These are phyloP conservation scores for Amylocystis lapponica DNA, from an alignment of 768 basidiomycete species.

Conservation along the genomic window DNA sequence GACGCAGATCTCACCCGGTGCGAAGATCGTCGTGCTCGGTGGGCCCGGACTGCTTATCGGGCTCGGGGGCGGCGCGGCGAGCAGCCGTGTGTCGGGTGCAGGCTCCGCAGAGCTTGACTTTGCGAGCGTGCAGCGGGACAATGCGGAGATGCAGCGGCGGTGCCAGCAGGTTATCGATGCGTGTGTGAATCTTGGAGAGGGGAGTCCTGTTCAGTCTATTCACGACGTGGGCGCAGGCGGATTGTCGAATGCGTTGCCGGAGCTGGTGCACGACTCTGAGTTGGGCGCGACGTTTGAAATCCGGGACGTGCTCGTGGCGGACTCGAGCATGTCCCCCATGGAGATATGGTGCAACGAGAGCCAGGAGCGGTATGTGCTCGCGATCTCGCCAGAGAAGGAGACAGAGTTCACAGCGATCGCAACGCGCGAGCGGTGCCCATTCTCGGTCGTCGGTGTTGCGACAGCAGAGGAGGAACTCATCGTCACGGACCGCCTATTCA, in stretches of 20 bases:
- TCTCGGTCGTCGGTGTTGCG: constrained; percentile 85
- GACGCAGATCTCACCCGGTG: constrained; percentile 66
- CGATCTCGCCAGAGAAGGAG: constrained; percentile 63
- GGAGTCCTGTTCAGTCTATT: constrained; percentile 88
- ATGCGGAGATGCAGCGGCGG: constrained; percentile 96
- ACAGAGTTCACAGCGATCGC: constrained; percentile 70
- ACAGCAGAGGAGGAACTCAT: constrained; percentile 78
- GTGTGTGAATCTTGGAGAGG: constrained; percentile 55
- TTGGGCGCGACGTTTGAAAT: constrained; percentile 93
- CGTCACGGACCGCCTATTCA: constrained; percentile 82
- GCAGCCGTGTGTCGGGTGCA: constrained; percentile 87
- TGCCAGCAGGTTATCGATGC: constrained; percentile 97
- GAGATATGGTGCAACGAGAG: constrained; percentile 99
- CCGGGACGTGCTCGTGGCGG: constrained; percentile 86
- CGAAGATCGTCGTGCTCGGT: constrained; percentile 88
- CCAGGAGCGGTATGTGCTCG: constrained; percentile 96
- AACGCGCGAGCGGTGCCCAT: constrained; percentile 87
- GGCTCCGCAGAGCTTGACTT: constrained; percentile 94
- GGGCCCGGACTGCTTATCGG: constrained; percentile 97
- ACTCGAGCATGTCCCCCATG: constrained; percentile 95
- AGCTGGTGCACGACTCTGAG: constrained; percentile 93
- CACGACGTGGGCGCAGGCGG: constrained; percentile 99
- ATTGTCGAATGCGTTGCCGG: constrained; percentile 92
- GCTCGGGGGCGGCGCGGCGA: constrained; percentile 93
- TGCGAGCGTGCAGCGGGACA: constrained; percentile 95